Evolutionary conservation across 768 basidiomycete species (phyloP).

Genomic region (Boletus sp.): DNA sequence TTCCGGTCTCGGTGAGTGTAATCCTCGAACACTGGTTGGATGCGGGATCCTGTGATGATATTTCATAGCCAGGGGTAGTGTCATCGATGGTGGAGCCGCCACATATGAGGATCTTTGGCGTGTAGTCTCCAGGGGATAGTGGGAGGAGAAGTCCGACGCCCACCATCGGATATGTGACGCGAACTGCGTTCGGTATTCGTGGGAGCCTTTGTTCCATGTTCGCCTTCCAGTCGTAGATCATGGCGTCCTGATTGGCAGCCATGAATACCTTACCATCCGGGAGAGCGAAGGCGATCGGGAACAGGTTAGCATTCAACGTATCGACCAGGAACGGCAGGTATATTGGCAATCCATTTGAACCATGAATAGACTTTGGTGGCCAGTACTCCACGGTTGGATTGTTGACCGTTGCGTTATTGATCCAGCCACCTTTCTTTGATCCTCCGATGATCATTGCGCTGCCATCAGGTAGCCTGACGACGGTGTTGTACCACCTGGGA

Average conservation of each 20-base stretch:
- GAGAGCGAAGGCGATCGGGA: conserved; percentile 71
- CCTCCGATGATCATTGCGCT: conserved; percentile 83
- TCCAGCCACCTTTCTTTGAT: conserved; percentile 81
- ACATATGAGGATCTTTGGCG: conserved; percentile 70
- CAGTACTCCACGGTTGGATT: conserved; percentile 83
- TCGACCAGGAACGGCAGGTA: conserved; percentile 60
- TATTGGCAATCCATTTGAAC: conserved; percentile 66
- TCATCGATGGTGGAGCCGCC: conserved; percentile 74
- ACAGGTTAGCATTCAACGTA: conserved; percentile 80
- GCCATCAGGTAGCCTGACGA: conserved; percentile 68
- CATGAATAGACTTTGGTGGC: conserved; percentile 73
- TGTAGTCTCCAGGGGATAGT: conserved; percentile 61
- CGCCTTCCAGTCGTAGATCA: conserved; percentile 73
- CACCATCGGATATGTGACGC: conserved; percentile 82
- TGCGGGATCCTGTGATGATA: conserved; percentile 72
- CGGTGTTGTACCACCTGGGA: conserved; percentile 81
- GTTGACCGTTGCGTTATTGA: conserved; percentile 77
- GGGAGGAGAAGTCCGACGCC: conserved; percentile 75
- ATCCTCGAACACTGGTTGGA: conserved; percentile 74
- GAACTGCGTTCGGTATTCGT: conserved; percentile 69
- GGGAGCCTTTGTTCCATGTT: conserved; percentile 65
- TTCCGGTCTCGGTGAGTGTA: conserved; percentile 61
- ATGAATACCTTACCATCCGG: conserved; percentile 72
- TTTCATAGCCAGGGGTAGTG: conserved; percentile 51
- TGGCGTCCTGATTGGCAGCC: conserved; percentile 76